Base-by-base conservation (phyloP, 192 early-diverging fungal species). In the Gamsiella multidivaricata region DNA sequence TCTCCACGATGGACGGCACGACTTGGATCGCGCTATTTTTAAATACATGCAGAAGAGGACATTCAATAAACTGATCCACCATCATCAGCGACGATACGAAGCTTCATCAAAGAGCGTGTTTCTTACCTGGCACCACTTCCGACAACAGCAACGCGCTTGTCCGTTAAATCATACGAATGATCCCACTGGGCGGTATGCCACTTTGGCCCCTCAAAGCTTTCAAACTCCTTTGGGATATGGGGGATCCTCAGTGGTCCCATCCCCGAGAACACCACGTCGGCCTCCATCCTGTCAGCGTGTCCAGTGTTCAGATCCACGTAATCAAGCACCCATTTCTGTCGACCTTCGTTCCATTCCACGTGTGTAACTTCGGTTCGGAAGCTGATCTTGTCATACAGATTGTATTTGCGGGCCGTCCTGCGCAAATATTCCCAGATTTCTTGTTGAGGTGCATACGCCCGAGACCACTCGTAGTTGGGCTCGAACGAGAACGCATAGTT, bases 211-310 rank as follows among this genome's bases (percentile, higher is more conserved):
- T 71, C 55, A 68, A 81, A 81, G 3, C 31, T 23, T 23, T 84
- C 67, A 56, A 83, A 81, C 61, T 81, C 69, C 25, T 80, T 65
- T 25, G 87, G 87, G 39, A 76, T 56, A 29, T 61, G 43, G 0
- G 88, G 84, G 33, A 83, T 54, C 43, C 79, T 69, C 11, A 89
- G 65, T 5, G 81, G 74, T 9, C 88, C 88, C 51, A 84, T 64
- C 22, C 74, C 86, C 2, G 70, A 69, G 42, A 87, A 84, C 9
- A 71, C 69, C 17, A 71, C 32, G 39, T 71, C 69, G 20, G 61
- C 69, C 12, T 71, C 61, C 25, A 31, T 49, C 29, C 23, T 54
- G 7, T 45, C 51, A 1, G 14, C 25, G 17, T 49, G 45, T 23
- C 69, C 69, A 54, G 45, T 71, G 52, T 63, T 57, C 11, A 56